Conservation (phyloP, 2,329 filamentous ascomycete genomes). For the Pestalotiopsis sp. region DNA sequence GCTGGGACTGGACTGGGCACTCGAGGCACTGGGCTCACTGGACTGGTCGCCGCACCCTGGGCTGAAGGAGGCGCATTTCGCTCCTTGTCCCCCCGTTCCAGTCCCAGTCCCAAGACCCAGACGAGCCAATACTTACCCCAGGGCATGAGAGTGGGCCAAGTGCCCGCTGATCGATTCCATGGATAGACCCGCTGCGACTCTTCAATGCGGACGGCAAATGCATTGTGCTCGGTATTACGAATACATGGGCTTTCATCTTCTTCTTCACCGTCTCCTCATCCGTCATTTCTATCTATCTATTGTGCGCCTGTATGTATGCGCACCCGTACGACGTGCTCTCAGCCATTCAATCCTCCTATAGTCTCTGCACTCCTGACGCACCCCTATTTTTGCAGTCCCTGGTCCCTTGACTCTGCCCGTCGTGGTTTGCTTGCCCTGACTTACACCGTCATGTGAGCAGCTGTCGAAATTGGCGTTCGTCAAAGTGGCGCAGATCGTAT, state of each 20-base stretch:
- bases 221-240: neutral
- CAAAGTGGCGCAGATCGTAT: neutral
- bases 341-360: too few relatives aligned
- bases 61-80: neutral
- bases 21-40: neutral
- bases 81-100: neutral
- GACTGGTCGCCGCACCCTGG: neutral
- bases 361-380: too few relatives aligned
- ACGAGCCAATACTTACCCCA: neutral
- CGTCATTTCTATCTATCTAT: too few relatives aligned
- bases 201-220: neutral
- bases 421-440: neutral
- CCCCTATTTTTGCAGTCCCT: neutral
- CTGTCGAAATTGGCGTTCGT: neutral
- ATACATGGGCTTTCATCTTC: neutral
- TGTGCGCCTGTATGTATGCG: too few relatives aligned
- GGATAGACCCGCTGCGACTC: neutral
- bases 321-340: too few relatives aligned
- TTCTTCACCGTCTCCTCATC: too few relatives aligned
- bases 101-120: neutral
- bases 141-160: slow-evolving; percentile 3
- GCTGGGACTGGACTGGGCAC: too few relatives aligned
- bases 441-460: neutral
- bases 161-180: slow-evolving; percentile 4
- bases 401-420: neutral